These are phyloP conservation scores for Phytophthora fragariaefolia DNA, from an alignment of 352 stramenopile genomes.

Conservation along the genomic window DNA sequence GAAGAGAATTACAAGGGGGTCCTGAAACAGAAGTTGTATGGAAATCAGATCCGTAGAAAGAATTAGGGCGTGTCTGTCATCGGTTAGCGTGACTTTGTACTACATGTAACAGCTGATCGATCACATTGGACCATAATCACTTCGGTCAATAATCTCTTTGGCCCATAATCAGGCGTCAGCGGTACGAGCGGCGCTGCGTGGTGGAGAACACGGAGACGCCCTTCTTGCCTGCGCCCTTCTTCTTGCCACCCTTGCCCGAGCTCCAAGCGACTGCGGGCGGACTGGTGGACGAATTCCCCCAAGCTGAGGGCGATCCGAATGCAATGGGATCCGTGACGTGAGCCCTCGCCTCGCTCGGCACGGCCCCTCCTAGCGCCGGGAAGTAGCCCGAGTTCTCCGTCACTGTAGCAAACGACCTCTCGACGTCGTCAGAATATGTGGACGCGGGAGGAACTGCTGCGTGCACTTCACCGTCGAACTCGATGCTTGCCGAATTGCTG, in stretches of 20 bases:
- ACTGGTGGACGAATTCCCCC: slow-evolving; percentile 44
- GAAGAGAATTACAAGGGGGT: slow-evolving; percentile 3
- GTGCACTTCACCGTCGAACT: slow-evolving; percentile 28
- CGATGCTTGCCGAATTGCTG: slow-evolving; percentile 12
- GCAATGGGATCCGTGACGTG: slow-evolving; percentile 14
- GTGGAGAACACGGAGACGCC: slow-evolving; percentile 78
- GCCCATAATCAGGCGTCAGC: no score
- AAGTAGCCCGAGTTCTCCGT: slow-evolving; percentile 83
- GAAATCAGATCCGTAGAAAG: slow-evolving; percentile 11
- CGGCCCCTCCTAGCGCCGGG: slow-evolving; percentile 47
- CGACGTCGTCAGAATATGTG: slow-evolving; percentile 30
- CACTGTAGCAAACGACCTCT: slow-evolving; percentile 73
- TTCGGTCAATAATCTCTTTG: background rate
- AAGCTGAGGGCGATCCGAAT: slow-evolving; percentile 48
- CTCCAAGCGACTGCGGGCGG: slow-evolving; percentile 43
- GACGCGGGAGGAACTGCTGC: slow-evolving; percentile 17
- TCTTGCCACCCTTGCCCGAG: slow-evolving; percentile 52
- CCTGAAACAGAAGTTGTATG: background rate
- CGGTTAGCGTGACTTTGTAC: background rate
- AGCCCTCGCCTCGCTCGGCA: slow-evolving; percentile 7
- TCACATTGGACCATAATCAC: background rate
- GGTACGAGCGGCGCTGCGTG: slow-evolving; percentile 76
- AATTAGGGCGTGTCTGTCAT: slow-evolving; percentile 23
- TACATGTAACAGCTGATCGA: slow-evolving; percentile 9
- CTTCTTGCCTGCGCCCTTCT: slow-evolving; percentile 73